phyloP scores from a whole-genome alignment of 2,329 filamentous ascomycete species.

The Plenodomus lindquistii region DNA sequence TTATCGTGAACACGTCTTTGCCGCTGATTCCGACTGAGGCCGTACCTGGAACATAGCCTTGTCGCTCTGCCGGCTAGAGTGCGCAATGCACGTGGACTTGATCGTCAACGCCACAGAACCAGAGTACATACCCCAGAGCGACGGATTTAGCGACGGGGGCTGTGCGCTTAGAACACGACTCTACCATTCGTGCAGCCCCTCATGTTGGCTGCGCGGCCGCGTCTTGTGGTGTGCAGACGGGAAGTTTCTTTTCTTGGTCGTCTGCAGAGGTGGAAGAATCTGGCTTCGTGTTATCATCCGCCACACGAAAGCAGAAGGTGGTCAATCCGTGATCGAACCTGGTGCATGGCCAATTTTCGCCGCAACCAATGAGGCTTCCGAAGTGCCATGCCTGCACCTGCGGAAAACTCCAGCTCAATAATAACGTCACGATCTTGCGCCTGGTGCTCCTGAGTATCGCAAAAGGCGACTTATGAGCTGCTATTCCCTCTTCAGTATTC shows the following conservation, averaged over 20 bases:
- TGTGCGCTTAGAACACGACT: background rate
- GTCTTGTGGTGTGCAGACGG: background rate
- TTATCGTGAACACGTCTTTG: slow-evolving; percentile 12
- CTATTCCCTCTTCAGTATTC: slow-evolving; percentile 6
- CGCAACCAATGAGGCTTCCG: slow-evolving; percentile 11
- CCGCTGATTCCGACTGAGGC: slow-evolving; percentile 18
- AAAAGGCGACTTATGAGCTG: slow-evolving; percentile 4
- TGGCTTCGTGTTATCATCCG: slow-evolving; percentile 7
- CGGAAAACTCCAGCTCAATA: slow-evolving; percentile 7
- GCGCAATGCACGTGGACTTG: slow-evolving; percentile 22
- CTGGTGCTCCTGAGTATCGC: background rate
- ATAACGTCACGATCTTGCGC: slow-evolving; percentile 4
- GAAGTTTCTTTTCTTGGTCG: slow-evolving; percentile 3
- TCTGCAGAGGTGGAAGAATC: slow-evolving; percentile 2
- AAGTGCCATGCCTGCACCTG: slow-evolving; percentile 4
- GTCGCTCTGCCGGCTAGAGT: slow-evolving; percentile 23
- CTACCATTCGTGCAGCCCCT: background rate
- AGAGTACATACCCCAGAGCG: slow-evolving; percentile 9
- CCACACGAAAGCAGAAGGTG: slow-evolving; percentile 20
- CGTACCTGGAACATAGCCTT: slow-evolving; percentile 14
- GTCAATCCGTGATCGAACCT: slow-evolving; percentile 3
- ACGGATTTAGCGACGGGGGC: slow-evolving; percentile 9
- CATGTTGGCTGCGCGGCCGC: background rate
- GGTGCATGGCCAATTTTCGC: slow-evolving; percentile 8
- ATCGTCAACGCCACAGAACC: slow-evolving; percentile 19